Evolutionary conservation across 2,329 filamentous ascomycete species (phyloP).

Genomic region (Eutypa lata): DNA sequence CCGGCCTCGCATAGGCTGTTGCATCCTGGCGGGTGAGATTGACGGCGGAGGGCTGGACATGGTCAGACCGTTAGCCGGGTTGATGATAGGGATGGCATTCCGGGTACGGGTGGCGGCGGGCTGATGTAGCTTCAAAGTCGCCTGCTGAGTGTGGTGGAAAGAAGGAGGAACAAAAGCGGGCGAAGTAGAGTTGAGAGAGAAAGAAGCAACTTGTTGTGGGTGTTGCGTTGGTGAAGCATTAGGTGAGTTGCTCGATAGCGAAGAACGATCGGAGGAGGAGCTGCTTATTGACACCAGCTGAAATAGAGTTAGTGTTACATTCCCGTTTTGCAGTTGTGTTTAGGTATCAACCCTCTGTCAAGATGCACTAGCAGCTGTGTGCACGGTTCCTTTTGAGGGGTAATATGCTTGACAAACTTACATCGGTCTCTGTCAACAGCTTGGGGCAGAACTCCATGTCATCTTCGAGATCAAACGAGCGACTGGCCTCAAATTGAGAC

Average conservation of each 20-base stretch:
- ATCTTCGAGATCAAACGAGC: conserved; percentile 93
- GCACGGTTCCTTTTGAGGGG: conserved; percentile 1
- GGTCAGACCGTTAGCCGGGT: conserved; percentile 84
- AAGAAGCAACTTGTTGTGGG: conserved; percentile 73
- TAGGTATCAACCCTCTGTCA: not conserved
- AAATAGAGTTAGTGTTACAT: conserved; percentile 25
- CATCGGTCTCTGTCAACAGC: conserved; percentile 89
- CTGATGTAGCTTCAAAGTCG: conserved; percentile 81
- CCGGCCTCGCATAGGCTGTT: conserved; percentile 49
- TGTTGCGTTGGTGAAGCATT: conserved; percentile 89
- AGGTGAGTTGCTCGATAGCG: conserved; percentile 89
- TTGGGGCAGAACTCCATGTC: conserved; percentile 94
- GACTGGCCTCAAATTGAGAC: conserved; percentile 82
- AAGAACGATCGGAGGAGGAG: conserved; percentile 85
- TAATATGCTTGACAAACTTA: conserved; percentile 48
- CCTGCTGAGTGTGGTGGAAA: conserved; percentile 65
- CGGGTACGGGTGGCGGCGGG: conserved; percentile 83
- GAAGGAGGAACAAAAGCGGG: conserved; percentile 63
- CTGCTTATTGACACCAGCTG: conserved; percentile 91
- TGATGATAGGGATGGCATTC: conserved; percentile 97
- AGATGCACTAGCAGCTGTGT: conserved; percentile 5
- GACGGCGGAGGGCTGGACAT: conserved; percentile 84
- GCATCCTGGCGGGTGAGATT: conserved; percentile 61
- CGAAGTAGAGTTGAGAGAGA: conserved; percentile 68
- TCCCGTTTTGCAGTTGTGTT: not conserved